A percentile compares a stretch with the other conserved stretches of the same genome.
Conservation (phyloP, 352 stramenopile species). For the Phytophthora syringae region DNA sequence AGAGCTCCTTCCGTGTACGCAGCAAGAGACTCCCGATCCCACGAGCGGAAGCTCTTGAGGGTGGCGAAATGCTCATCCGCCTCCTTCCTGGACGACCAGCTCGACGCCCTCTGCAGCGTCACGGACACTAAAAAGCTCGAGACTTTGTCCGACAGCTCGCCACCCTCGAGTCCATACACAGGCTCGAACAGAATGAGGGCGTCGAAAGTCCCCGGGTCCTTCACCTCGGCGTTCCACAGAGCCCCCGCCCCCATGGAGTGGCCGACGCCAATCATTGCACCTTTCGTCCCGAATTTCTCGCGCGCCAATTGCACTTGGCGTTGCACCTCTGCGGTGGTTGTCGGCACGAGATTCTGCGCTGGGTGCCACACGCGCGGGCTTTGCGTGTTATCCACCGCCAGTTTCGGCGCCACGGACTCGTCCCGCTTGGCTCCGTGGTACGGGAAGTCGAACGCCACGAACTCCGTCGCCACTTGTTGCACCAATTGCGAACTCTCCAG, state of each 20-base stretch:
- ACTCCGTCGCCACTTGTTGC: constrained; percentile 27
- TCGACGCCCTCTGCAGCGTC: constrained; percentile 38
- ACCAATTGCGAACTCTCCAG: constrained; percentile 34
- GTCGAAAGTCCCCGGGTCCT: constrained; percentile 47
- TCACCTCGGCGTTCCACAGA: constrained; percentile 47
- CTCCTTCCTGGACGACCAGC: constrained; percentile 31
- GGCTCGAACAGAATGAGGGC: constrained; percentile 53
- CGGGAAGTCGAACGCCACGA: constrained; percentile 44
- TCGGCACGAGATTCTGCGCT: constrained; percentile 24
- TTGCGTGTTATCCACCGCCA: constrained; percentile 17
- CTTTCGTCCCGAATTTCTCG: background rate
- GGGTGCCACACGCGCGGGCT: constrained; percentile 40
- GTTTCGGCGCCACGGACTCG: constrained; percentile 25
- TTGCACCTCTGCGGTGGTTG: constrained; percentile 31
- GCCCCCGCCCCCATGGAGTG: constrained; percentile 45
- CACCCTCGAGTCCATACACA: constrained; percentile 34
- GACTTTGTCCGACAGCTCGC: constrained; percentile 15
- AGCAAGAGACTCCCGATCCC: constrained; percentile 45
- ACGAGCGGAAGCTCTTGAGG: constrained; percentile 45
- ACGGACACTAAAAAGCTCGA: constrained; percentile 39
- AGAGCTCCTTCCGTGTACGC: constrained; percentile 41
- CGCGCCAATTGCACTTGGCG: constrained; percentile 25
- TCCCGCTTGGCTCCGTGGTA: constrained; percentile 50
- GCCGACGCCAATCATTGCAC: constrained; percentile 36
- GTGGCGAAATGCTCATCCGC: constrained; percentile 14